Evolutionary conservation across 176 grass and related monocot genomes (phyloP), one percentile per base, ranked within the genome.

Genomic region (Phragmites australis): DNA sequence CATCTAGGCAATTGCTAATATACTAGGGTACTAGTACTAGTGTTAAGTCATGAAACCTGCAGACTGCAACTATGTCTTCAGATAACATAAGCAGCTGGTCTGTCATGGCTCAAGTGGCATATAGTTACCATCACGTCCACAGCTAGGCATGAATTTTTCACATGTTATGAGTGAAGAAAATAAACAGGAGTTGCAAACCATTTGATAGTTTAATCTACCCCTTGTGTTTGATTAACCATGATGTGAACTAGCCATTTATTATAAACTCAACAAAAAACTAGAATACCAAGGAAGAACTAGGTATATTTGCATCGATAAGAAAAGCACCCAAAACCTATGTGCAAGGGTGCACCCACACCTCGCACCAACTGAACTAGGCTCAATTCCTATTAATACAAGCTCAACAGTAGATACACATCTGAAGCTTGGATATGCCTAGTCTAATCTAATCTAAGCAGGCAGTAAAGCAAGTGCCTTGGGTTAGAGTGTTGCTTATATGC

Each of bases 1-100:
- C 22, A 58, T 67, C 6, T 66, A 16, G 7, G 42, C 1, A 49
- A 12, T 53, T 62, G 30, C 25, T 57, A 30, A 73, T 40, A n/a
- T 5, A 46, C 12, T 54, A 83, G 70, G 7, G n/a, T n/a, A n/a
- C n/a, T n/a, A n/a, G n/a, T n/a, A n/a, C n/a, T n/a, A n/a, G n/a
- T n/a, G n/a, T 50, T 62, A 60, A 82, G 23, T 63, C 68, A 73
- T 45, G 49, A 47, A 77, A 85, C 17, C 47, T 63, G 31, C 18
- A 31, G 0, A 7, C 25, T 53, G 44, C 70, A 73, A 78, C 21
- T 67, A 31, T 6, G 8, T 52, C 34, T 72, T 62, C 25, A 65
- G 56, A 64, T 45, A 45, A 32, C 42, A 27, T 32, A 80, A 57
- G 29, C 14, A 47, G 56, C 21, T 34, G 27, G 6, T 26, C 6